phyloP scores from a whole-genome alignment of 768 basidiomycete genomes.

The Cystobasidium ongulense region DNA sequence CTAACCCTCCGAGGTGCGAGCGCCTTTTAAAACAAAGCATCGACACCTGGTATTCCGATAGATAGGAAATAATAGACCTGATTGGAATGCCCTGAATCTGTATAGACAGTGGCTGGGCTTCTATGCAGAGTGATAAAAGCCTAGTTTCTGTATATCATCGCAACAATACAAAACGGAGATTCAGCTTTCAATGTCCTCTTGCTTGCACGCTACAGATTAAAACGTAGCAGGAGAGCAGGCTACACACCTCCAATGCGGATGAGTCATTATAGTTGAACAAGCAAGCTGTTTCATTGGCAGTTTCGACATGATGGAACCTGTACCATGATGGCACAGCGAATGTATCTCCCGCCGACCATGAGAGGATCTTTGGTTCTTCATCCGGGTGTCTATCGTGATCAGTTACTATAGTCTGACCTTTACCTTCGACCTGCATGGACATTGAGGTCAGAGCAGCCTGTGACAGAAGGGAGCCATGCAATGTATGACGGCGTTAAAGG shows the following conservation, averaged over 20 bases:
- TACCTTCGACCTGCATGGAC: conserved; percentile 26
- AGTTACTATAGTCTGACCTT: conserved; percentile 3
- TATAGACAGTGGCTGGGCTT: not conserved
- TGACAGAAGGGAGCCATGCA: not conserved
- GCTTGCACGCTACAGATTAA: too few relatives aligned
- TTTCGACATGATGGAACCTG: conserved; percentile 16
- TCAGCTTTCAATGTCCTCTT: too few relatives aligned
- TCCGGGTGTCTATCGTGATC: not conserved
- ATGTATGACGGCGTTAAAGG: not conserved
- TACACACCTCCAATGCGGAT: not conserved
- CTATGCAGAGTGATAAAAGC: not conserved
- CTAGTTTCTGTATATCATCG: not conserved
- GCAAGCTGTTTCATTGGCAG: not conserved
- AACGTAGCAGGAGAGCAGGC: not conserved
- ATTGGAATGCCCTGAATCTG: too few relatives aligned
- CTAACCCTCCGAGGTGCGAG: too few relatives aligned
- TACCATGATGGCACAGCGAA: conserved; percentile 26
- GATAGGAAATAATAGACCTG: not conserved
- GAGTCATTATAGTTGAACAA: conserved; percentile 21
- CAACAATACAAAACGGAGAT: not conserved
- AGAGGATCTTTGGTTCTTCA: not conserved
- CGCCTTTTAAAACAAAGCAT: too few relatives aligned
- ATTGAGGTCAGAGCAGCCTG: too few relatives aligned
- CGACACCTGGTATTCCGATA: too few relatives aligned
- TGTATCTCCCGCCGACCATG: conserved; percentile 23